These are phyloP conservation scores for Aureobasidium sp. DNA, from an alignment of 2,329 filamentous ascomycete species.

Conservation along the genomic window DNA sequence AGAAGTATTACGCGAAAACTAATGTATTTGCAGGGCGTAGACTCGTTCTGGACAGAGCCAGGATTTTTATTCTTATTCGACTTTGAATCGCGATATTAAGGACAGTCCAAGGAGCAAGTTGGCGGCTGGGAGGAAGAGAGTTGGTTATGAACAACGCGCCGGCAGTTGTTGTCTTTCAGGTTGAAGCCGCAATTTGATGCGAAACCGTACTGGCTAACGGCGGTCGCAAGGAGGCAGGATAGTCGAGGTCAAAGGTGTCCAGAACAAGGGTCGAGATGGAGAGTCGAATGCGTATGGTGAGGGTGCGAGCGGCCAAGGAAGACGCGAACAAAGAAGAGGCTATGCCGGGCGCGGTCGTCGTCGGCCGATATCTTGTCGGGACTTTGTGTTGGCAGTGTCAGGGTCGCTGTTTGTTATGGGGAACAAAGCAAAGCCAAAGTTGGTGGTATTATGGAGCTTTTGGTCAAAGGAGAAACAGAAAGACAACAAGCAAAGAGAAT, in stretches of 20 bases:
- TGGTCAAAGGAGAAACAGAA: not conserved
- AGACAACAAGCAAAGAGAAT: conserved; percentile 7
- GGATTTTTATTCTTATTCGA: not conserved
- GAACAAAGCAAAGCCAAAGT: not conserved
- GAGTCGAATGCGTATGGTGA: not conserved
- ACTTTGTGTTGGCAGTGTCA: conserved; percentile 7
- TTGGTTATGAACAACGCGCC: not conserved
- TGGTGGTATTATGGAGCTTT: not conserved
- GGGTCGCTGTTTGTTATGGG: not conserved
- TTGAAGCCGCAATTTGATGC: conserved; percentile 8
- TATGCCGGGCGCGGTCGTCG: not conserved
- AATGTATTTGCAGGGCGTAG: not conserved
- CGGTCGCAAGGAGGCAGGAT: not conserved
- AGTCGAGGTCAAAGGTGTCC: not conserved
- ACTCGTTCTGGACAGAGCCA: not conserved
- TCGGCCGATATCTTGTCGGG: not conserved
- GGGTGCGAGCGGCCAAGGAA: not conserved
- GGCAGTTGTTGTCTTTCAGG: not conserved
- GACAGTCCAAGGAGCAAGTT: not conserved
- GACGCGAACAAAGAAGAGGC: conserved; percentile 11
- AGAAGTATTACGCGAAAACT: not conserved
- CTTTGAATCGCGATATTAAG: not conserved
- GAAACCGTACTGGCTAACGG: conserved; percentile 11
- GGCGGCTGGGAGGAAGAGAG: not conserved
- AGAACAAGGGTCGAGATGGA: not conserved